Evolutionary conservation across 306 rosid genomes (phyloP).

Genomic region (Albizia julibrissin): DNA sequence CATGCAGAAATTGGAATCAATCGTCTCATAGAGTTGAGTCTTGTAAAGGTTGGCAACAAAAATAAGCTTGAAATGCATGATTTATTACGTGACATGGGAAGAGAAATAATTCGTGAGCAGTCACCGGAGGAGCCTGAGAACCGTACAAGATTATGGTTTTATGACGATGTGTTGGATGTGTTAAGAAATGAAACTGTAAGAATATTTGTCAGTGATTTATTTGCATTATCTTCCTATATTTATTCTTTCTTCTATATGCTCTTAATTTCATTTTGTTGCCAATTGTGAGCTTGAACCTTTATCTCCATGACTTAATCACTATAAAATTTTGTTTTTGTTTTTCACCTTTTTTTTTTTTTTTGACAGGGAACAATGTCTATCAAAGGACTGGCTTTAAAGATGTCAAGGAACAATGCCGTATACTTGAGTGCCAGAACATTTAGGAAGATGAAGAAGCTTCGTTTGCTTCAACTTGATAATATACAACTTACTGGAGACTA

Average conservation of each 20-base stretch:
- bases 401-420: not conserved
- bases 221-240: too few species aligned
- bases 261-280: not conserved
- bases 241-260: too few species aligned
- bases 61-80: conserved; percentile 1
- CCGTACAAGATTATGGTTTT: not conserved
- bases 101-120: not conserved
- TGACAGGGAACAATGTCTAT: not conserved
- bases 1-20: not conserved
- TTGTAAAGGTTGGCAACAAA: not conserved
- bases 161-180: not conserved
- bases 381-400: not conserved
- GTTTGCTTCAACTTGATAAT: not conserved
- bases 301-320: not conserved
- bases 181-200: not conserved
- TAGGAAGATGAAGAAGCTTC: not conserved
- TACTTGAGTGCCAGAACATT: not conserved
- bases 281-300: not conserved
- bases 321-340: not conserved
- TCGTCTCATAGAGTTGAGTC: not conserved
- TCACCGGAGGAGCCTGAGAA: not conserved
- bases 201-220: not conserved
- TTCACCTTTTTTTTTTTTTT: not conserved
- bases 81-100: not conserved
- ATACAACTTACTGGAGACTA: not conserved